Base-by-base conservation (phyloP, 2,329 filamentous ascomycete genomes). In the Didymella pomorum region DNA sequence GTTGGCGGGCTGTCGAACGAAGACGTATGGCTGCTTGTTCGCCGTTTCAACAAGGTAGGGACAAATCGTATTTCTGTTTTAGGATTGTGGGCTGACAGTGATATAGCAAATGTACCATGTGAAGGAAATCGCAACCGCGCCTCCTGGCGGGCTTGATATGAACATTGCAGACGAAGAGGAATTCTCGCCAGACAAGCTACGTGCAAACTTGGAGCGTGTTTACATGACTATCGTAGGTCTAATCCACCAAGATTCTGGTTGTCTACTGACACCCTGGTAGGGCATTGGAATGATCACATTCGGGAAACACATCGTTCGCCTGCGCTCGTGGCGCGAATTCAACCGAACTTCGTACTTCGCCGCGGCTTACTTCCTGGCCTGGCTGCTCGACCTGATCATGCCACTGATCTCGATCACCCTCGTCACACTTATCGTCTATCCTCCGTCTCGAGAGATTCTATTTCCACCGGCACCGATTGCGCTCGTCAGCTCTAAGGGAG, bases 91-190 rank as follows among this genome's bases (percentile, higher is more conserved):
- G 49, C 71, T 80, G 61, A 77, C 50, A 4, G 35, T 11, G n/a
- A 39, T 39, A 8, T 52, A 78, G 85, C 85, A 87, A 85, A 84
- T 87, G 74, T 87, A 87, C 72, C 83, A 87, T 77, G 89, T 95
- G 66, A 92, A 90, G 72, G 86, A 89, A 26, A 85, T 88, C 9
- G 78, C 83, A 0, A 75, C 83, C 46, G 76, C 85, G 8, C 82
- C 85, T 1, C 83, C 89, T 1, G 90, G 89, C 6, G 86, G 87
- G 14, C 79, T 96, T 35, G 92, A 96, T 73, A 83, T 96, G 58
- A 92, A 93, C 66, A 89, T 92, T 55, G 88, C 91, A 4, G 89
- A 93, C 37, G 88, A 94, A 52, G 91, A 95, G 65, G 89, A 93
- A 56, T 95, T 95, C 73, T 91, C 89, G 0, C 91, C 92, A 0